A percentile compares a stretch with the other conserved stretches of the same genome.
Conservation (phyloP, 129 eudicot species). For the Silybum marianum region DNA sequence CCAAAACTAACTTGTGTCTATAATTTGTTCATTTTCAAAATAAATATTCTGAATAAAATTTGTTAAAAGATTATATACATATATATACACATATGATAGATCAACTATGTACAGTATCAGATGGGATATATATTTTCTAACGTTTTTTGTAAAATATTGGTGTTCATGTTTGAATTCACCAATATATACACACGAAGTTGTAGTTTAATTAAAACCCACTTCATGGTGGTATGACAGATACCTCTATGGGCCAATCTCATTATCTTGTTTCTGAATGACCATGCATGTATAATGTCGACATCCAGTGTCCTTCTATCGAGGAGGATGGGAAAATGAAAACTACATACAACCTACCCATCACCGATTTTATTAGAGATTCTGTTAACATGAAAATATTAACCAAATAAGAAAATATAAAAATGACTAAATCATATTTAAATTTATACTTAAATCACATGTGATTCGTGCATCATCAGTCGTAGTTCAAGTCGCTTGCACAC, state of each 20-base stretch:
- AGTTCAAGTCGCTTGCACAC: no score
- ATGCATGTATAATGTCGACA: constrained; percentile 3
- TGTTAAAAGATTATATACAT: neutral
- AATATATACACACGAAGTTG: no score
- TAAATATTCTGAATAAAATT: neutral
- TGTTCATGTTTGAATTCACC: no score
- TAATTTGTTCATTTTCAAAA: neutral
- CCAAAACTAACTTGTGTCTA: neutral
- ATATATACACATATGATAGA: no score
- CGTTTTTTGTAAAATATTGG: no score
- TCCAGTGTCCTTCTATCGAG: neutral
- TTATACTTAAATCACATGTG: no score
- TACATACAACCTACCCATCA: neutral
- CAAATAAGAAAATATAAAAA: neutral
- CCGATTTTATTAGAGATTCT: neutral
- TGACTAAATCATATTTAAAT: neutral
- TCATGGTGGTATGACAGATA: neutral
- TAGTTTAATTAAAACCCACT: neutral
- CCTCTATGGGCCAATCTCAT: neutral
- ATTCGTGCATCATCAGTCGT: no score
- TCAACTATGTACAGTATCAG: neutral
- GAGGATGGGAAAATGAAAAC: neutral
- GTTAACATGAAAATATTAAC: neutral
- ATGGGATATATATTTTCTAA: no score
- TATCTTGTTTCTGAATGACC: neutral